Base-by-base conservation (phyloP, 2,329 filamentous ascomycete species). In the Penicillium fuscoglaucum region DNA sequence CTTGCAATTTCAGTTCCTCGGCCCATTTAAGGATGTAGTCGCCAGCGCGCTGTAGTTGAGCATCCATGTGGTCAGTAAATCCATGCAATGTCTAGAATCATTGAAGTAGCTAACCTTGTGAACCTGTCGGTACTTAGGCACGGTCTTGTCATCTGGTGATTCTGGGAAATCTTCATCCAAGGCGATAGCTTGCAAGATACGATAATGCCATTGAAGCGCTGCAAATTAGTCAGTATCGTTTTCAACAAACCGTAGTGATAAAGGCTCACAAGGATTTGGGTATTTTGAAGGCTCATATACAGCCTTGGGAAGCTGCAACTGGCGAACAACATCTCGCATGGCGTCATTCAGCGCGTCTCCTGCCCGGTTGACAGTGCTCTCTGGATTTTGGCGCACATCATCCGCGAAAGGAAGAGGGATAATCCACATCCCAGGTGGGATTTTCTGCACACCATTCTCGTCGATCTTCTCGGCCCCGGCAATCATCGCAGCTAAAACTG, bases 131-230 rank as follows among this genome's bases (percentile, higher is more conserved):
- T 88, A 92, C 67, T 90, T 91, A 1, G 95, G 95, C 15, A 90
- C 72, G 0, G 95, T 98, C 63, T 89, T 87, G 70, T 99, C 95
- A 50, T 88, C 84, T 2, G 84, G 80, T 46, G 83, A 77, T 21
- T 90, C 88, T 0, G 93, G 93, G 1, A 96, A 78, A 65, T 97
- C 93, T 72, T 99, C 95, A 37, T 96, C 93, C 0, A 99, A 81
- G 0, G 95, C 95, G 57, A 97, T 83, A 7, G 90, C 89, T 76
- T 99, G 95, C 0, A 99, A 79, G 46, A 99, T 96, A 61, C 87
- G 88, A 80, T 98, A 99, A 78, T 98, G 95, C 93, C 93, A 99
- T 76, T 99, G 95, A 26, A 99, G 81, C 9, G 90, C 84, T 70
- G 50, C 3, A 8, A 17, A 10, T 12, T 15, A 5, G 15, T 62